phyloP scores from a whole-genome alignment of 495 filamentous ascomycete genomes.

The Hamigera avellanea region DNA sequence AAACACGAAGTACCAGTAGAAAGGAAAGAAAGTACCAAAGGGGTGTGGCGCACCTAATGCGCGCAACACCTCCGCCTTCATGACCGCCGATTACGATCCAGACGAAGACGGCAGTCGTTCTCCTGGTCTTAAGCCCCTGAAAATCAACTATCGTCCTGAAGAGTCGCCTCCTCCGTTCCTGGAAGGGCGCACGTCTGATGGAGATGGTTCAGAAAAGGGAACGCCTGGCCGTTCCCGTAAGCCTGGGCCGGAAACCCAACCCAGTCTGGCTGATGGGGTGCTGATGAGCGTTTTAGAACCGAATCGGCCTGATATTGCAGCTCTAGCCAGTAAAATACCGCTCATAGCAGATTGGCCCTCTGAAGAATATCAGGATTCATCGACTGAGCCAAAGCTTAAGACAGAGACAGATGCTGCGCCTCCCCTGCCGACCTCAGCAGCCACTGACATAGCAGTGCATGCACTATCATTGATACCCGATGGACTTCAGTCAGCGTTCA shows the following conservation, averaged over 20 bases:
- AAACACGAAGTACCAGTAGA: too few relatives aligned
- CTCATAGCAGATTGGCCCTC: conserved; percentile 4
- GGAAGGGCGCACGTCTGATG: conserved; percentile 4
- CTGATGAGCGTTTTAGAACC: conserved; percentile 36
- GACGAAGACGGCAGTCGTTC: conserved; percentile 4
- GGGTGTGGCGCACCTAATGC: conserved; percentile 23
- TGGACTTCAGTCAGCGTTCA: too few relatives aligned
- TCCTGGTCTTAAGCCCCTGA: conserved; percentile 14
- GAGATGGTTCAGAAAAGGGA: conserved; percentile 12
- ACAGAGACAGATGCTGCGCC: not conserved
- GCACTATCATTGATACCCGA: too few relatives aligned
- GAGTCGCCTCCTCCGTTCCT: conserved; percentile 20
- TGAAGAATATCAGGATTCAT: conserved; percentile 2
- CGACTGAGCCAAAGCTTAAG: not conserved
- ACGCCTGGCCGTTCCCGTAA: conserved; percentile 24
- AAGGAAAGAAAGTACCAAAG: not conserved
- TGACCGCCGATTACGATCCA: conserved; percentile 21
- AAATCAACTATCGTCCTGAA: conserved; percentile 14
- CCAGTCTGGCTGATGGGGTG: conserved; percentile 31
- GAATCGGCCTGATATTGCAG: conserved; percentile 34
- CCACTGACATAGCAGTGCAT: not conserved
- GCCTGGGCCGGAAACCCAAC: conserved; percentile 23
- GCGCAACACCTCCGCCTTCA: conserved; percentile 22
- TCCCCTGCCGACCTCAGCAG: too few relatives aligned
- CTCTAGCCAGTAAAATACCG: conserved; percentile 2